These are phyloP conservation scores for Hortiboletus campestris DNA, from an alignment of 768 basidiomycete species.

Conservation along the genomic window DNA sequence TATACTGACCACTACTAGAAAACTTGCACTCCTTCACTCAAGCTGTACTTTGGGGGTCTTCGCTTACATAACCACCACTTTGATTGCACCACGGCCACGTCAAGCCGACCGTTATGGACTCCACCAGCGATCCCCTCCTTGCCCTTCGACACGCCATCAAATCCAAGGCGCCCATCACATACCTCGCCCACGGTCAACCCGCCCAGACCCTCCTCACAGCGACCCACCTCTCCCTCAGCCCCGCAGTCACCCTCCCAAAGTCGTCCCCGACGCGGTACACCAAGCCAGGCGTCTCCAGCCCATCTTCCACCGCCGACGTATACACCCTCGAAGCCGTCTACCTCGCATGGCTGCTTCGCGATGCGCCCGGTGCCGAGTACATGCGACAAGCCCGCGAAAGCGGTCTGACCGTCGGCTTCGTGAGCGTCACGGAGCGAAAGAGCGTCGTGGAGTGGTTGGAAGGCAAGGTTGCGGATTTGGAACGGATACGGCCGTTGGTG, in stretches of 20 bases:
- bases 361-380: constrained; percentile 80
- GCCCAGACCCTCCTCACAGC: constrained; percentile 52
- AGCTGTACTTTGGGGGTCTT: no score
- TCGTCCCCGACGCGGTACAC: constrained; percentile 74
- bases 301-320: constrained; percentile 44
- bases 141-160: constrained; percentile 64
- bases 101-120: no score
- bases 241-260: constrained; percentile 60
- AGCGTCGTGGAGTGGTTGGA: constrained; percentile 84
- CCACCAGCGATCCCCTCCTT: constrained; percentile 43
- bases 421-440: constrained; percentile 86
- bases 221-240: constrained; percentile 61
- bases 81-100: no score
- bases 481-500: constrained; percentile 24
- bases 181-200: constrained; percentile 37
- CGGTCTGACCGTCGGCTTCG: constrained; percentile 71
- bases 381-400: constrained; percentile 79
- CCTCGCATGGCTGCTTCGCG: constrained; percentile 77
- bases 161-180: constrained; percentile 49
- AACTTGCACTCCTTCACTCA: no score
- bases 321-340: constrained; percentile 81
- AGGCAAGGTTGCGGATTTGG: constrained; percentile 40
- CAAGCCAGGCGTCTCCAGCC: constrained; percentile 49
- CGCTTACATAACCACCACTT: no score
- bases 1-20: no score